Evolutionary conservation across 768 basidiomycete genomes (phyloP).

Genomic region (Saitozyma sp.): DNA sequence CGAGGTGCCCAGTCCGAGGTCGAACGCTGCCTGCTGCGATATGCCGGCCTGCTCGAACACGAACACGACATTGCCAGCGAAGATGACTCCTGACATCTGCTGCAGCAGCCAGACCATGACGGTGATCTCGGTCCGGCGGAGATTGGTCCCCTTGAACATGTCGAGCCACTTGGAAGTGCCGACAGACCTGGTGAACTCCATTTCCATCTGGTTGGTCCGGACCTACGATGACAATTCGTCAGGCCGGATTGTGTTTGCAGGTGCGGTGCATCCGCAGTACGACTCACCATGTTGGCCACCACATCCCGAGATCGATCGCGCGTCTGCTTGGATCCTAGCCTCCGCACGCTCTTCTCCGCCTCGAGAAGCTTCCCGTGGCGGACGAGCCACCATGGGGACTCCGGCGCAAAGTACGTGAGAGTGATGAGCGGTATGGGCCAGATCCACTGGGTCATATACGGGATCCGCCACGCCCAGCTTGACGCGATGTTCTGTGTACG

Average conservation of each 20-base stretch:
- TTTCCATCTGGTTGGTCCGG: constrained; percentile 32
- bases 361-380: constrained; percentile 35
- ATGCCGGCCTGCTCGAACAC: constrained; percentile 41
- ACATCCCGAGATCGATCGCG: constrained; percentile 31
- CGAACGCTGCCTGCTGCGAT: constrained; percentile 26
- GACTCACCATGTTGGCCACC: constrained; percentile 48
- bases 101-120: constrained; percentile 34
- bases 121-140: constrained; percentile 58
- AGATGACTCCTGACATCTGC: constrained; percentile 23
- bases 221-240: too few species aligned
- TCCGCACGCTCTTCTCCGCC: constrained; percentile 17
- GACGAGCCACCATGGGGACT: constrained; percentile 41
- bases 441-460: constrained; percentile 41
- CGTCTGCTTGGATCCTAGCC: constrained; percentile 17
- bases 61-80: constrained; percentile 46
- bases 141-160: constrained; percentile 50
- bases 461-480: constrained; percentile 14
- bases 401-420: constrained; percentile 26
- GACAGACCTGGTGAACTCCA: constrained; percentile 12
- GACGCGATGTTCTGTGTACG: too few species aligned
- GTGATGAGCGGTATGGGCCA: constrained; percentile 23
- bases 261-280: constrained; percentile 44
- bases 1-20: constrained; percentile 25
- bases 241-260: too few species aligned
- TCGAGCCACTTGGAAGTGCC: constrained; percentile 40